A percentile compares a stretch with the other conserved stretches of the same genome.
These are phyloP conservation scores for Scheffersomyces titani DNA, from an alignment of 1,139 yeast genomes.

Conservation along the genomic window DNA sequence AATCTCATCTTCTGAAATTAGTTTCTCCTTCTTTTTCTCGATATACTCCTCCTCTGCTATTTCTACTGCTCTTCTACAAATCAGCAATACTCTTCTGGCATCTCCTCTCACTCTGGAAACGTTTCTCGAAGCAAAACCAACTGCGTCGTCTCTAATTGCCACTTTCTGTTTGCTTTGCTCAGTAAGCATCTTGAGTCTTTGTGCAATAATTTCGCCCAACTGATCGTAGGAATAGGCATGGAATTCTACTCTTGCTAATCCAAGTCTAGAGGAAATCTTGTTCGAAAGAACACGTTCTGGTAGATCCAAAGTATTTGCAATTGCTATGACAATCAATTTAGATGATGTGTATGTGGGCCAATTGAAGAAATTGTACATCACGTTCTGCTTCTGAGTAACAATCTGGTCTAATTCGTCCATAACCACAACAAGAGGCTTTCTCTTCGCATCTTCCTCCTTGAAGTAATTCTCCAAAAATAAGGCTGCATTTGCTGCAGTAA, in stretches of 20 bases:
- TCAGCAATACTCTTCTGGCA: slow-evolving; percentile 88
- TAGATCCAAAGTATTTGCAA: slow-evolving; percentile 96
- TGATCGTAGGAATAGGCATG: slow-evolving; percentile 86
- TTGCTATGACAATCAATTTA: slow-evolving; percentile 83
- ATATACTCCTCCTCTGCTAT: slow-evolving; percentile 68
- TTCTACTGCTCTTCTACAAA: slow-evolving; percentile 89
- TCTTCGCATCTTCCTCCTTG: slow-evolving; percentile 18
- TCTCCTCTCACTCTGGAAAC: slow-evolving; percentile 98
- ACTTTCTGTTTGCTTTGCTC: slow-evolving; percentile 39
- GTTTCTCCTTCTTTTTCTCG: slow-evolving; percentile 14
- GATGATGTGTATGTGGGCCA: slow-evolving; percentile 92
- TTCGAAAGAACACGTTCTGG: slow-evolving; percentile 89
- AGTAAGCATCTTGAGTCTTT: slow-evolving; percentile 62
- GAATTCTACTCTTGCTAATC: slow-evolving; percentile 83
- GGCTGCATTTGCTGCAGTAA: slow-evolving; percentile 65
- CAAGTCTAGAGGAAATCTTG: slow-evolving; percentile 88
- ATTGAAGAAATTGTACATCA: slow-evolving; percentile 93
- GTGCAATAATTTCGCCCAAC: slow-evolving; percentile 70
- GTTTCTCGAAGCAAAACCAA: slow-evolving; percentile 89
- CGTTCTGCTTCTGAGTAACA: slow-evolving; percentile 80
- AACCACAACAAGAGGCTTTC: slow-evolving; percentile 69
- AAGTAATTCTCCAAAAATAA: slow-evolving; percentile 42
- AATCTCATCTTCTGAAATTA: slow-evolving; percentile 31
- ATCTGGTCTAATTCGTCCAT: slow-evolving; percentile 94
- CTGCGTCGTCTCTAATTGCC: slow-evolving; percentile 69